These are phyloP conservation scores for Platanus orientalis DNA, from an alignment of 164 flowering plant species.

Conservation along the genomic window DNA sequence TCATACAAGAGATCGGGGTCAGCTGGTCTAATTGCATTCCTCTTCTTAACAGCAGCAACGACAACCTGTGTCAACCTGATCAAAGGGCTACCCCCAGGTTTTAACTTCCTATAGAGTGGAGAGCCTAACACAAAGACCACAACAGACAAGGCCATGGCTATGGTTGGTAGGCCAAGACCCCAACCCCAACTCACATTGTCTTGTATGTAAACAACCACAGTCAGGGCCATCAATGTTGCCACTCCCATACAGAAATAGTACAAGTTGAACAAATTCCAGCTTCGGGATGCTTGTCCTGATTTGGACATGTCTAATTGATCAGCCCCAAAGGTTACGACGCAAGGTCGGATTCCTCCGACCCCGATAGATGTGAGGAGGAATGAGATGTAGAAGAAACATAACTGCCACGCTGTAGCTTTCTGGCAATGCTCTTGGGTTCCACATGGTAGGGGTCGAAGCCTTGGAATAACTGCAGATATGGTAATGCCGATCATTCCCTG, in stretches of 20 bases:
- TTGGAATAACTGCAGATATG: conserved; percentile 44
- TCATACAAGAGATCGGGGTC: conserved; percentile 41
- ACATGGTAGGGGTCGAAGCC: conserved; percentile 55
- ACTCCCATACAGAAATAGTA: conserved; percentile 59
- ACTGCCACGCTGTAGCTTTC: conserved; percentile 49
- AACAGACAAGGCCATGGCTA: conserved; percentile 51
- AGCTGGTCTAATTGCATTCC: conserved; percentile 31
- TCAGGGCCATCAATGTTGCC: conserved; percentile 52
- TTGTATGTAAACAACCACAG: conserved; percentile 62
- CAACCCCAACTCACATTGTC: conserved; percentile 75
- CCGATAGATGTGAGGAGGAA: conserved; percentile 58
- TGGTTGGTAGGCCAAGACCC: conserved; percentile 71
- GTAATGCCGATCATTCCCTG: conserved; percentile 62
- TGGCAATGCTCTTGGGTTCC: conserved; percentile 47
- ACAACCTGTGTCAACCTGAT: conserved; percentile 47
- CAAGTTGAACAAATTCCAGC: conserved; percentile 64
- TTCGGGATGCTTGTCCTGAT: conserved; percentile 22
- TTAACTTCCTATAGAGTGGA: conserved; percentile 35
- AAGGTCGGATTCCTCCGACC: conserved; percentile 59
- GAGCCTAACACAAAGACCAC: conserved; percentile 46
- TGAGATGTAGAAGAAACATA: conserved; percentile 50
- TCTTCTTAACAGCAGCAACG: conserved; percentile 53
- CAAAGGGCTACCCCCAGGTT: conserved; percentile 64
- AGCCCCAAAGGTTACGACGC: conserved; percentile 63
- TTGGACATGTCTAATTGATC: conserved; percentile 61